Base-by-base conservation (phyloP, 805 yeast genomes). In the Myxozyma melibiosi region DNA sequence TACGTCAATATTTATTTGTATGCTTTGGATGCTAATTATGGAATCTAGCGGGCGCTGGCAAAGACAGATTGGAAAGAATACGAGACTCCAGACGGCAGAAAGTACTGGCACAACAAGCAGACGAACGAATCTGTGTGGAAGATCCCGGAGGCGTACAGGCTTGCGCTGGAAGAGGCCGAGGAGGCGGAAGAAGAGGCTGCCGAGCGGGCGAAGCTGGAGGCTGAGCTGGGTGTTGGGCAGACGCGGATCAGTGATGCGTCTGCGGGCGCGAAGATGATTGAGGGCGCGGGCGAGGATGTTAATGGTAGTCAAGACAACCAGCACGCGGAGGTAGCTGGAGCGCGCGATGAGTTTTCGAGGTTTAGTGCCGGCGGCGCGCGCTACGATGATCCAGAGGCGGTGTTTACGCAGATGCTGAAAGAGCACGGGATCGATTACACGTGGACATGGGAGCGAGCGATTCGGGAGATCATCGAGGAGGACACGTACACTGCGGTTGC, bases 91-190 rank as follows among this genome's bases (percentile, higher is more conserved):
- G 84, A 80, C 5, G 90, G 91, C 2, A 74, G 73, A 51, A 74
- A 76, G 18, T 90, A 90, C 70, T 90, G 87, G 74, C 85, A 84
- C 71, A 86, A 87, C 67, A 74, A 77, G 13, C 71, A 71, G 27
- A 81, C 92, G 0, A 79, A 82, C 4, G 83, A 84, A 65, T 84
- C 94, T 18, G 83, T 85, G 0, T 91, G 97, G 97, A 87, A 84
- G 18, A 71, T 81, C n/a, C 96, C 96, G 0, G 75, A 68, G 0
- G 84, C 78, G 31, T 75, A 81, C 4, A 68, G 69, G 31, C 61
- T 55, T 3, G 69, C 67, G 20, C 18, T 66, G 55, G 61, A 62
- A 16, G 52, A 34, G 20, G 57, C 59, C 5, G 65, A 56, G 43
- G 64, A 55, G 37, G 51, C 47, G 7, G 63, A 54, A 16, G 50